Percentiles rank a stretch among this genome's conserved stretches.
Conservation (phyloP, 202 grass and related monocot genomes). For the Panicum hallii region DNA sequence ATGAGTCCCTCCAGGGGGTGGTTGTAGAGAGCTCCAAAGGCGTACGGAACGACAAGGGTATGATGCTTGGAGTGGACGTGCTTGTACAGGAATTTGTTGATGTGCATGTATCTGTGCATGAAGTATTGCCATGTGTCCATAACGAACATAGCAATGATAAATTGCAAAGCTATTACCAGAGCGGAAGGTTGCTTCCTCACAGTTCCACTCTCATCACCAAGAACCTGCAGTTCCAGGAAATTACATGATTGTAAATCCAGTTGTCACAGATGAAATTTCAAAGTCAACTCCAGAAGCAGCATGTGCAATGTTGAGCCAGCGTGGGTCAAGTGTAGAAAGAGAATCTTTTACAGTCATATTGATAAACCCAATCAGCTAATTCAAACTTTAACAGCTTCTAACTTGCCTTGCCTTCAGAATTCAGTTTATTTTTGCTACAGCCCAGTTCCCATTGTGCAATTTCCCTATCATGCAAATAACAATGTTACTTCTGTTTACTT, state of each 20-base stretch:
- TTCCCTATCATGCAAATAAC: neutral
- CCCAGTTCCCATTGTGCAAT: neutral
- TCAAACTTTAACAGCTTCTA: neutral
- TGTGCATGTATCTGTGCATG: conserved; percentile 87
- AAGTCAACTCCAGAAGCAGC: neutral
- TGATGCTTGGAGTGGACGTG: conserved; percentile 84
- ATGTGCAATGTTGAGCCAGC: neutral
- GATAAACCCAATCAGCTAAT: neutral
- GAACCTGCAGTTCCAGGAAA: conserved; percentile 52
- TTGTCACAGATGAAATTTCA: conserved; percentile 17
- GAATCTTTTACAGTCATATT: neutral
- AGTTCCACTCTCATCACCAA: conserved; percentile 58
- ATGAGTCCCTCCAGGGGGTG: conserved; percentile 81
- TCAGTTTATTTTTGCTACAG: neutral
- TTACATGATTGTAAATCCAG: neutral
- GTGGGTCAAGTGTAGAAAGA: conserved; percentile 10
- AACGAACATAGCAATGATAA: conserved; percentile 71
- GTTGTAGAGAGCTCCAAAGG: conserved; percentile 83
- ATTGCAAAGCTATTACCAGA: conserved; percentile 54
- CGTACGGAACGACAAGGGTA: conserved; percentile 70
- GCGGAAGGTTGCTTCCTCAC: conserved; percentile 47
- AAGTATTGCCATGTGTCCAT: conserved; percentile 94
- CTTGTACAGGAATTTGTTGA: conserved; percentile 91
- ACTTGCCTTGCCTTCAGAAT: neutral
- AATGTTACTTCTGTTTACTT: neutral